Evolutionary conservation across 106 monocot genomes (phyloP), one percentile per base, ranked within the genome.

Genomic region (Posidonia australis): DNA sequence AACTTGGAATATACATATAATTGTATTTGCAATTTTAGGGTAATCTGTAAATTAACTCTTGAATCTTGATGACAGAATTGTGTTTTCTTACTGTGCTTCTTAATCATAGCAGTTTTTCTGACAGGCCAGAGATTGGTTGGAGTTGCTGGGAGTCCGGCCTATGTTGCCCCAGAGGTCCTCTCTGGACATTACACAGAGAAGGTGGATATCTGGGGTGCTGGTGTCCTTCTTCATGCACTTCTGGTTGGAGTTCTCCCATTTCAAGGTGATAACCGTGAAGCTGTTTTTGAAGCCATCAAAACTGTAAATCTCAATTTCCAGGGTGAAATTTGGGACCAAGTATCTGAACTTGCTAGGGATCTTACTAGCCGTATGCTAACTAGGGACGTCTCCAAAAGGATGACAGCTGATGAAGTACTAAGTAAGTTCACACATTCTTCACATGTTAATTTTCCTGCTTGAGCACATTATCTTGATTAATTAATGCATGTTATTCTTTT

Each of bases 101-200:
- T 52, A 23, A 24, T 6, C 14, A 19, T 17, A 19, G 9, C n/a
- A n/a, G n/a, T n/a, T 61, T 43, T 61, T 5, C 5, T 30, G 42
- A 28, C 81, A 98, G 98, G 98, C 67, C 90, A 90, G 64, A 82
- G 51, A 75, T 72, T 98, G 46, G 77, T 75, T 66, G 98, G 98
- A 24, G 29, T 91, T 70, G 90, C 85, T 41, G 98, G 98, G 9
- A 98, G 87, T 66, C 90, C 98, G 14, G 90, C 87, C 14, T 98
- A 91, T 79, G 91, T 98, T 64, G 87, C 98, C 0, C 98, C 98
- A n/a, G 98, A 98, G 77, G 98, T 98, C 51, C 69, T 98, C 17
- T 67, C 79, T 21, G 98, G 98, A 12, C 27, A 72, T 63, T 98
- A 98, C 51, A 77, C 87, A 16, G 90, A 90, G 79, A 87, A 98